Conservation (phyloP, 2,329 filamentous ascomycete species). For the Diaporthe humulicola region DNA sequence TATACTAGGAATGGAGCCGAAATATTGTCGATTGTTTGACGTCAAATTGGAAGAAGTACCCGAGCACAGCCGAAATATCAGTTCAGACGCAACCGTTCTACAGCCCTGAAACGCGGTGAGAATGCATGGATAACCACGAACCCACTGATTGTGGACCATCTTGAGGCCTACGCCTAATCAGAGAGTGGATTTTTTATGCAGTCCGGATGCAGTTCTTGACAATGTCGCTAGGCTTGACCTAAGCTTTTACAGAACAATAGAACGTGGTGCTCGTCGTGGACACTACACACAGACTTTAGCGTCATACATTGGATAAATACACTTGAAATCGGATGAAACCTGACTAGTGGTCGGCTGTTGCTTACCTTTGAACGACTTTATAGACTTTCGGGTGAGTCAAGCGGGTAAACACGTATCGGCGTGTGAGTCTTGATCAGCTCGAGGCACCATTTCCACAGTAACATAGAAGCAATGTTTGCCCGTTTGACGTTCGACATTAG, state of each 20-base stretch:
- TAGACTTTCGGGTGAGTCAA: constrained; percentile 12
- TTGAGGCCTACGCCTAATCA: not conserved
- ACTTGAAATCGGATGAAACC: not conserved
- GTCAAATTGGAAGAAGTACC: not conserved
- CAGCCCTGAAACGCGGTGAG: not conserved
- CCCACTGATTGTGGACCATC: not conserved
- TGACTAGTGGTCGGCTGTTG: not conserved
- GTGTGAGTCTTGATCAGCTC: not conserved
- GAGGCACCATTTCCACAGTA: not conserved
- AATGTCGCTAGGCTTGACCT: not conserved
- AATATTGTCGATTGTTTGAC: not conserved
- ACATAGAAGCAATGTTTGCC: no score
- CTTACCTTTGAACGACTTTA: not conserved
- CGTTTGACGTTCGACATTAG: not conserved
- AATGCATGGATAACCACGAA: not conserved
- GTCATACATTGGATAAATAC: no score
- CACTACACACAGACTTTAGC: not conserved
- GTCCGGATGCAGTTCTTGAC: not conserved
- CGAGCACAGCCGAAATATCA: not conserved
- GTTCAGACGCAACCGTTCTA: not conserved
- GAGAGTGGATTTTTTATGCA: not conserved
- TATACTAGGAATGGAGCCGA: not conserved
- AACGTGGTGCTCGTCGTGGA: not conserved
- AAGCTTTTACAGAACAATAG: not conserved
- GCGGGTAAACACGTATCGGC: not conserved